Base-by-base conservation (phyloP, 1,284 basidiomycete genomes). In the Cryptococcus sp. region DNA sequence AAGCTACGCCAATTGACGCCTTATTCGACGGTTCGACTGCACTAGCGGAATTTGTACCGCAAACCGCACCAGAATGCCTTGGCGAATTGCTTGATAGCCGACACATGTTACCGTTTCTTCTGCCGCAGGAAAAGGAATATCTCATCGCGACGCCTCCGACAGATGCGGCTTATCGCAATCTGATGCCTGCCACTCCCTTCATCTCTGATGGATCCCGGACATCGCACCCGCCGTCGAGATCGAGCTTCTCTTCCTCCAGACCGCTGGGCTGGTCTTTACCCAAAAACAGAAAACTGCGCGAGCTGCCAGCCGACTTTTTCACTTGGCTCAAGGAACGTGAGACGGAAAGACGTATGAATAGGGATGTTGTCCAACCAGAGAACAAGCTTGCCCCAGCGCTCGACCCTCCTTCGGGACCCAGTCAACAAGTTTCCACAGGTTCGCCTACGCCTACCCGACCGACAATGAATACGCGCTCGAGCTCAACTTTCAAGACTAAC, bases 1-100 rank as follows among this genome's bases (percentile, higher is more conserved):
- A 64, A 17, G 59, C 69, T 19, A 69, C 71, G 44, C 54, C 70
- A 54, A 87, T 95, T 68, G 91, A 95, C 73, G 77, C 84, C 16
- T 79, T 94, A 26, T 93, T 95, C 65, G 88, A 91, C 73, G 84
- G 82, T 53, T 75, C 80, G 0, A 81, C 83, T 34, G 85, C 87
- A 34, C 83, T 86, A 46, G 82, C 85, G 0, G 77, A 82, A 7
- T 95, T 91, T 87, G 84, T 86, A 56, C 89, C 92, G 16, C 81
- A 84, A 0, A 83, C 84, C 55, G 84, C 88, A 25, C 89, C 91
- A 0, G 88, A 90, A 70, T 87, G 86, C 20, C 81, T 93, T 3
- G 91, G 91, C 47, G 93, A 96, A 75, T 80, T 94, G 19, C 80
- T 96, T 57, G 93, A 97, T 75, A 91, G 89, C 22, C 83, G 93